Conservation (phyloP, 768 basidiomycete genomes). For the Suillus subluteus region DNA sequence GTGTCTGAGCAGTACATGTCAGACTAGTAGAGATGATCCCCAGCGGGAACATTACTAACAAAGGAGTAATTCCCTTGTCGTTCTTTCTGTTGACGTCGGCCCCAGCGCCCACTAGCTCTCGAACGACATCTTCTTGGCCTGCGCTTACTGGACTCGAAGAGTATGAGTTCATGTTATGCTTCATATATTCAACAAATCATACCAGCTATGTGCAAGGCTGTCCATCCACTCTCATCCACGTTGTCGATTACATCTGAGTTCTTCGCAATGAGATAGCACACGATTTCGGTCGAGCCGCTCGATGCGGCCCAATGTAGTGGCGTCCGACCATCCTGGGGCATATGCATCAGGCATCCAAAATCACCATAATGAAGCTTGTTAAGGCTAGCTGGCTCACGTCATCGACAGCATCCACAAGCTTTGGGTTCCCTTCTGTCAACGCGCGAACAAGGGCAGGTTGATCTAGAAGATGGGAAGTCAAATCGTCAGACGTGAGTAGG, state of each 20-base stretch:
- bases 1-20: conserved; percentile 54
- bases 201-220: conserved; percentile 82
- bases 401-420: conserved; percentile 64
- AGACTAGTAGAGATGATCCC: not conserved
- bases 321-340: conserved; percentile 70
- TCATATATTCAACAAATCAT: conserved; percentile 12
- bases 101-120: conserved; percentile 79
- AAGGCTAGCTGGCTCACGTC: conserved; percentile 43
- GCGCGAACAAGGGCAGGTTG: conserved; percentile 73
- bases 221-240: conserved; percentile 72
- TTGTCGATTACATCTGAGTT: conserved; percentile 65
- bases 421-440: conserved; percentile 63
- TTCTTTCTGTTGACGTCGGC: conserved; percentile 82
- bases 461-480: conserved; percentile 41
- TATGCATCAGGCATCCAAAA: not conserved
- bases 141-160: conserved; percentile 63
- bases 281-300: conserved; percentile 70
- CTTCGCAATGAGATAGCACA: conserved; percentile 68
- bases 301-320: conserved; percentile 88
- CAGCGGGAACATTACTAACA: conserved; percentile 53
- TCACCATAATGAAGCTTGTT: not conserved
- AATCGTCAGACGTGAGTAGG: not conserved
- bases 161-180: not conserved
- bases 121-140: conserved; percentile 74
- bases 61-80: conserved; percentile 79